These are phyloP conservation scores for Candida coleopterorum DNA, from an alignment of 805 yeast genomes.

Conservation along the genomic window DNA sequence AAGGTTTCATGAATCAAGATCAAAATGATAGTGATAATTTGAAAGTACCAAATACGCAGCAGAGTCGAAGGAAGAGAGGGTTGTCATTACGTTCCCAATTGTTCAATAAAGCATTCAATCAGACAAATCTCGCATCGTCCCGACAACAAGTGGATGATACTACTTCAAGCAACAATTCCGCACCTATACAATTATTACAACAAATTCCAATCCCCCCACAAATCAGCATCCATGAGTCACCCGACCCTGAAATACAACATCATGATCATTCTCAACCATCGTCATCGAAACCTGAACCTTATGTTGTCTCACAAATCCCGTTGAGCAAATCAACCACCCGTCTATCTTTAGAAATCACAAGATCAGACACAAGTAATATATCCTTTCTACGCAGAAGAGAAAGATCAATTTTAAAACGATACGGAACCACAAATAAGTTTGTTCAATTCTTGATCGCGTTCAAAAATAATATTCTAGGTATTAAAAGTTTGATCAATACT, in stretches of 20 bases:
- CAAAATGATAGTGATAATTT: constrained; percentile 1
- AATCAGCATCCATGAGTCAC: not conserved
- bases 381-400: constrained; percentile 16
- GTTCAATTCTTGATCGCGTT: constrained; percentile 14
- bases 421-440: constrained; percentile 12
- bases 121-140: not conserved
- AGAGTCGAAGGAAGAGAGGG: constrained; percentile 50
- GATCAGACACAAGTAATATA: constrained; percentile 14
- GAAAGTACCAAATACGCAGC: constrained; percentile 13
- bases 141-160: not conserved
- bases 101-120: constrained; percentile 39
- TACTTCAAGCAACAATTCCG: not conserved
- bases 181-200: constrained; percentile 2
- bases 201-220: not conserved
- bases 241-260: constrained; percentile 1
- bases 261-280: too few relatives aligned
- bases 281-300: constrained; percentile 16
- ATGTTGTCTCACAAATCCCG: constrained; percentile 5
- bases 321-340: constrained; percentile 21
- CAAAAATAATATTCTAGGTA: constrained; percentile 42
- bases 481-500: constrained; percentile 46
- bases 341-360: constrained; percentile 13
- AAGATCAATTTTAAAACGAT: constrained; percentile 10
- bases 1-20: constrained; percentile 4
- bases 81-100: constrained; percentile 64